Percentiles rank a stretch among this genome's conserved stretches.
phyloP scores from a whole-genome alignment of 495 filamentous ascomycete genomes.

The Pyronema omphalodes region DNA sequence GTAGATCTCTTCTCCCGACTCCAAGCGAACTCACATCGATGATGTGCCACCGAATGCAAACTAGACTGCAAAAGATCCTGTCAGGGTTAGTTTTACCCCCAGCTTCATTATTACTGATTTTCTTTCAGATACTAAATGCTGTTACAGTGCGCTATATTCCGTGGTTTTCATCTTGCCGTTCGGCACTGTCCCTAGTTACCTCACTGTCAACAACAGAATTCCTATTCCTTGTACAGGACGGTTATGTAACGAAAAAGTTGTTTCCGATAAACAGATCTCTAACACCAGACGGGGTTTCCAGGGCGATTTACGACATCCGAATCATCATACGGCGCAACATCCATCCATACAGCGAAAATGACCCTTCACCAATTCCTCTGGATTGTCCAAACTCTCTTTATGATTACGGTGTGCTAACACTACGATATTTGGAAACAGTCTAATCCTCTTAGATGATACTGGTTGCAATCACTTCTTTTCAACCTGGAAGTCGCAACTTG shows the following conservation, averaged over 20 bases:
- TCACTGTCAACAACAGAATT: not conserved
- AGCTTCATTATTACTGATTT: not conserved
- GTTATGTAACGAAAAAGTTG: not conserved
- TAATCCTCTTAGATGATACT: too few relatives aligned
- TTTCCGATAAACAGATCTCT: slow-evolving; percentile 1
- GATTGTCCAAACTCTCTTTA: not conserved
- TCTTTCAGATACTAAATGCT: not conserved
- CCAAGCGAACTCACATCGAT: not conserved
- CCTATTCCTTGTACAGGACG: not conserved
- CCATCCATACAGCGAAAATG: not conserved
- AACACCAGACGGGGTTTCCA: not conserved
- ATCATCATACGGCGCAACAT: not conserved
- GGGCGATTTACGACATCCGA: not conserved
- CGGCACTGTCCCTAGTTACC: not conserved
- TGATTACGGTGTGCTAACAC: not conserved
- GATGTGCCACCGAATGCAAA: not conserved
- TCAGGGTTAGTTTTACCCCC: not conserved
- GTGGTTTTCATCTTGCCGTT: not conserved
- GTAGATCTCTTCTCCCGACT: not conserved
- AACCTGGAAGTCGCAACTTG: too few relatives aligned
- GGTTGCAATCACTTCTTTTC: too few relatives aligned
- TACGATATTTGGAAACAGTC: not conserved
- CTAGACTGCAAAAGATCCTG: not conserved
- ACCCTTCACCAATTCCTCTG: not conserved
- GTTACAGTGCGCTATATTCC: not conserved